A percentile compares a stretch with the other conserved stretches of the same genome.
Evolutionary conservation across 2,329 filamentous ascomycete species (phyloP).

Genomic region (Rutstroemia sydowiana): DNA sequence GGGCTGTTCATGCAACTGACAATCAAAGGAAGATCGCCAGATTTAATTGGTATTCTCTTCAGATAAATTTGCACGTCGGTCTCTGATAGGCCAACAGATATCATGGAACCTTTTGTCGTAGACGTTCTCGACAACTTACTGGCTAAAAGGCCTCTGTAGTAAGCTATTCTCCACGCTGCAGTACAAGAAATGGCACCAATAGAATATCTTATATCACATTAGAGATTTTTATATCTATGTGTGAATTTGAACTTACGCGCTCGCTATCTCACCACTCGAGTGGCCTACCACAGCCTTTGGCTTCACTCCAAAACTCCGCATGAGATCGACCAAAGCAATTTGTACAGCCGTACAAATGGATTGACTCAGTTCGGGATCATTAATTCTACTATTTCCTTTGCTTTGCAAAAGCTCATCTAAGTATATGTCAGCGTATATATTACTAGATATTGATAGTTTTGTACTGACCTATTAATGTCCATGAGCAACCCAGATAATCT

Average conservation of each 20-base stretch:
- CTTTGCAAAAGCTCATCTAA: slow-evolving; percentile 9
- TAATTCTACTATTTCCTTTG: slow-evolving; percentile 16
- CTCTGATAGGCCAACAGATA: slow-evolving; percentile 37
- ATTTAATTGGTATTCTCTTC: neutral
- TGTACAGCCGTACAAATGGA: slow-evolving; percentile 20
- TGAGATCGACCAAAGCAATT: slow-evolving; percentile 20
- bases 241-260: slow-evolving; percentile 21
- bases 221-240: neutral
- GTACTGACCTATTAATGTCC: slow-evolving; percentile 40
- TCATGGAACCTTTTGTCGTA: slow-evolving; percentile 38
- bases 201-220: slow-evolving; percentile 15
- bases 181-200: slow-evolving; percentile 17
- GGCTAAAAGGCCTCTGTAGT: slow-evolving; percentile 13
- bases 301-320: slow-evolving; percentile 13
- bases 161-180: slow-evolving; percentile 11
- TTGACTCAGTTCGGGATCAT: slow-evolving; percentile 13
- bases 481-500: slow-evolving; percentile 38
- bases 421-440: neutral
- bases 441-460: neutral
- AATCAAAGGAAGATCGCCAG: neutral
- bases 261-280: slow-evolving; percentile 29
- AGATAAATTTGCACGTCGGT: neutral
- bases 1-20: slow-evolving; percentile 31
- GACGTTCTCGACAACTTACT: slow-evolving; percentile 8
- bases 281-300: slow-evolving; percentile 23